phyloP scores from a whole-genome alignment of 192 early-diverging fungal species.

The Backusella circina region DNA sequence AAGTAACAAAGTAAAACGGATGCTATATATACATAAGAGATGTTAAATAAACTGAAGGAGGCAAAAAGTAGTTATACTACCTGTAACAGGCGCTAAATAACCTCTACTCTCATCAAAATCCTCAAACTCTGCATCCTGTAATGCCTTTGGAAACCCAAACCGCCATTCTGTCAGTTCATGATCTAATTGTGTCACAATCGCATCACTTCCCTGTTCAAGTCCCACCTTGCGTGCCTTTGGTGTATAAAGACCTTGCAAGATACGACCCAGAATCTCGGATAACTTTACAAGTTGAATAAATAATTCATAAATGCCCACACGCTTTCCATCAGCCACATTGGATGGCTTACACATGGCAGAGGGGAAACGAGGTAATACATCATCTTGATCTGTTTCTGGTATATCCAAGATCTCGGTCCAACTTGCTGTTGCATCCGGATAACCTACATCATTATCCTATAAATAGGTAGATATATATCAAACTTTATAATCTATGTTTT shows the following conservation, averaged over 20 bases:
- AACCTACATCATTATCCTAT: constrained; percentile 29
- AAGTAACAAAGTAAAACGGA: constrained; percentile 33
- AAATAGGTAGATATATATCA: too few species aligned
- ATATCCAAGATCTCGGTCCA: constrained; percentile 30
- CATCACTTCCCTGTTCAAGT: constrained; percentile 28
- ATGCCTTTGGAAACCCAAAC: constrained; percentile 27
- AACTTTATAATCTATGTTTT: not conserved
- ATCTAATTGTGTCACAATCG: constrained; percentile 30
- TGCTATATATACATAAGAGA: constrained; percentile 1
- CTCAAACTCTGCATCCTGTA: constrained; percentile 17
- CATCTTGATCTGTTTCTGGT: constrained; percentile 10
- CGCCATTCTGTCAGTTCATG: constrained; percentile 36
- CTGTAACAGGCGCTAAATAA: constrained; percentile 25
- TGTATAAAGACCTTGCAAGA: constrained; percentile 35
- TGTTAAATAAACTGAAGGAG: not conserved
- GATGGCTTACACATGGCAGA: constrained; percentile 17
- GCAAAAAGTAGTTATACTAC: not conserved
- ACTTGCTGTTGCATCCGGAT: constrained; percentile 22
- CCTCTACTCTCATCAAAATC: constrained; percentile 24
- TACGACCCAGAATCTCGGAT: constrained; percentile 33
- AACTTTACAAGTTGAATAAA: constrained; percentile 37
- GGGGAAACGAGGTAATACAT: constrained; percentile 13
- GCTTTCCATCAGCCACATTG: not conserved
- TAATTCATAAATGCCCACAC: constrained; percentile 22
- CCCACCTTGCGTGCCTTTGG: constrained; percentile 27